phyloP scores from a whole-genome alignment of 129 eudicot genomes.

The Escallonia herrerae region DNA sequence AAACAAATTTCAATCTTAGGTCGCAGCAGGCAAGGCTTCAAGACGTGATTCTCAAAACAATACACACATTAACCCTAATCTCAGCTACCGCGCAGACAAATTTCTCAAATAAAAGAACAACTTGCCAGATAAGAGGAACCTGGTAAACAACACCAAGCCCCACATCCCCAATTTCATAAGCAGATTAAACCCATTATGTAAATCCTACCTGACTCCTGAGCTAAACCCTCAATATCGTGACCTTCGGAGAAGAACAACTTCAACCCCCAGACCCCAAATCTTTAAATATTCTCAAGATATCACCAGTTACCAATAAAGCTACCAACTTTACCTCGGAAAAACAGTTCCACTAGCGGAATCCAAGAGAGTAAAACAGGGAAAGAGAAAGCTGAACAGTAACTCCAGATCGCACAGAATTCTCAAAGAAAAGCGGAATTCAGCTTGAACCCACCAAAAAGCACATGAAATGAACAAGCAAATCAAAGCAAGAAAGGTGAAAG shows the following conservation, averaged over 20 bases:
- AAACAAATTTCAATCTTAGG: background rate
- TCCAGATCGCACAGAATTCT: constrained; percentile 26
- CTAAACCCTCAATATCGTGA: no score
- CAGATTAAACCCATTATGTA: no score
- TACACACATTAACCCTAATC: background rate
- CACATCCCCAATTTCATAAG: no score
- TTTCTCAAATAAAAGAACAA: constrained; percentile 4
- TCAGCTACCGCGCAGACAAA: background rate
- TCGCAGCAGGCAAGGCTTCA: no score
- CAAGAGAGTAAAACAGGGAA: constrained; percentile 44
- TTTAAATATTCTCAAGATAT: background rate
- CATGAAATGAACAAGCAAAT: constrained; percentile 20
- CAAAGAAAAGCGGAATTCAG: background rate
- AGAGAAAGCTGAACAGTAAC: constrained; percentile 18
- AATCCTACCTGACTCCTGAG: no score
- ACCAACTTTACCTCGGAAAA: constrained; percentile 25
- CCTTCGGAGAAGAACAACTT: background rate
- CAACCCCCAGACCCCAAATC: background rate
- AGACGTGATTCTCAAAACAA: background rate
- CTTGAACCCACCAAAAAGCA: constrained; percentile 10
- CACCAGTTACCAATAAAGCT: constrained; percentile 32
- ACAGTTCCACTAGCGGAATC: constrained; percentile 23
- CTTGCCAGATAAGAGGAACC: constrained; percentile 4
- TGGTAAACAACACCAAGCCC: no score
- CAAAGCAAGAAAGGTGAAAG: background rate